Base-by-base conservation (phyloP, 1,284 basidiomycete species). In the Malassezia caprae region DNA sequence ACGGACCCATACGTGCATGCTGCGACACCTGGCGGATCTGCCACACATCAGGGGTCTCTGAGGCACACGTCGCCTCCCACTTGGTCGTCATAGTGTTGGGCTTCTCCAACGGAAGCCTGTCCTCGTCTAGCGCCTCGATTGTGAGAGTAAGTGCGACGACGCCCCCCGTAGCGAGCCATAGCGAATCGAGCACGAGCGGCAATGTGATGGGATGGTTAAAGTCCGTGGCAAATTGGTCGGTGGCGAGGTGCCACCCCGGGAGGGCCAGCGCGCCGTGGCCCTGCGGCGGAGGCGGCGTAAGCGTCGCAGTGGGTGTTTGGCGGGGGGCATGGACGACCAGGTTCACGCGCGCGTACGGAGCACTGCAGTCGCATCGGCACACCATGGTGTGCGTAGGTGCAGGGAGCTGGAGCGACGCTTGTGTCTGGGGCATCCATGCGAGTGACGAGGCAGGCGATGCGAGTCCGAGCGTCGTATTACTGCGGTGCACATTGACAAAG, bases 61-160 rank as follows among this genome's bases (percentile, higher is more conserved):
- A 8, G 6, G 8, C 15, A 37, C 15, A 17, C 2, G 37, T 19
- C 8, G 37, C 19, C 15, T 48, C 32, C 46, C 46, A 48, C 21
- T 23, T 27, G 37, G 45, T 50, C 4, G 65, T 73, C 27, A 70
- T 61, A 19, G 68, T 58, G 35, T 73, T 74, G 10, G 67, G 65
- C 48, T 66, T 59, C 12, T 47, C 44, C 1, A 71, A 54, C 0
- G 68, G 65, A 17, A 58, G 48, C 5, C 62, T 67, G 19, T 65
- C 58, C 28, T 71, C 70, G 44, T 72, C 70, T 8, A 73, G 58
- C 21, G 70, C 72, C 51, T 74, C 72, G 12, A 74, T 62, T 1
- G 68, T 60, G 10, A 74, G 59, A 19, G 65, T 60, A 3, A 73
- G 26, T 30, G 67, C 65, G 49, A 69, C 56, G 28, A 68, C 24